A percentile compares a stretch with the other conserved stretches of the same genome.
These are phyloP conservation scores for Tulasnella sp. DNA, from an alignment of 768 basidiomycete genomes.

Conservation along the genomic window DNA sequence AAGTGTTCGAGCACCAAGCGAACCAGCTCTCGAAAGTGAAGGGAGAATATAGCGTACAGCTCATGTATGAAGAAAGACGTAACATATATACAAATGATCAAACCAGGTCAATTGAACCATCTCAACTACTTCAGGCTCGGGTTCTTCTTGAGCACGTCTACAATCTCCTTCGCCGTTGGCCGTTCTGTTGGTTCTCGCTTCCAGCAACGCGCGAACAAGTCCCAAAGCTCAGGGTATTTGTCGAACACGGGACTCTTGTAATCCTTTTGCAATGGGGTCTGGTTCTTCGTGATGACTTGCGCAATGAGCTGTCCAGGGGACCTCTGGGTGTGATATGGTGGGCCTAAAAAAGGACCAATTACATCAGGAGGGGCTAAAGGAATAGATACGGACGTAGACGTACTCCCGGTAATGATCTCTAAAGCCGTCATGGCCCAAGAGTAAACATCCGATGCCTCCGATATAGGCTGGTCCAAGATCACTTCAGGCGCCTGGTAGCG, in stretches of 20 bases:
- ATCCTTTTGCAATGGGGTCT: neutral
- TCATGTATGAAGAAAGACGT: too few species aligned
- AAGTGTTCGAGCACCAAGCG: too few species aligned
- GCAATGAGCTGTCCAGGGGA: neutral
- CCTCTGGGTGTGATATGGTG: neutral
- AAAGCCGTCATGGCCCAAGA: slow-evolving; percentile 24
- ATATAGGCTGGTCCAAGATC: neutral
- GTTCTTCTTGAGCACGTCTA: neutral
- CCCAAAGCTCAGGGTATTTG: neutral
- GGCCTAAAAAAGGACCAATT: neutral
- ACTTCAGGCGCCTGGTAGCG: slow-evolving; percentile 18
- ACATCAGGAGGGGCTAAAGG: too few species aligned
- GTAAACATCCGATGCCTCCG: slow-evolving; percentile 21
- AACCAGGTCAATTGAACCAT: too few species aligned
- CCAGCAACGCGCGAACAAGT: neutral
- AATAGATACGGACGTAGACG: neutral
- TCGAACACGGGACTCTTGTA: neutral
- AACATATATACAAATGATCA: too few species aligned
- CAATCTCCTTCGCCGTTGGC: slow-evolving; percentile 7
- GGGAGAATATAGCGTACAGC: too few species aligned
- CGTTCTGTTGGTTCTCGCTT: neutral
- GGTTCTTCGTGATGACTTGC: neutral
- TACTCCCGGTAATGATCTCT: slow-evolving; percentile 20
- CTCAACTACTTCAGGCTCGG: neutral
- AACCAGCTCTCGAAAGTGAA: too few species aligned